Evolutionary conservation across 2,329 filamentous ascomycete species (phyloP).

Genomic region (Verticillium nubilum): DNA sequence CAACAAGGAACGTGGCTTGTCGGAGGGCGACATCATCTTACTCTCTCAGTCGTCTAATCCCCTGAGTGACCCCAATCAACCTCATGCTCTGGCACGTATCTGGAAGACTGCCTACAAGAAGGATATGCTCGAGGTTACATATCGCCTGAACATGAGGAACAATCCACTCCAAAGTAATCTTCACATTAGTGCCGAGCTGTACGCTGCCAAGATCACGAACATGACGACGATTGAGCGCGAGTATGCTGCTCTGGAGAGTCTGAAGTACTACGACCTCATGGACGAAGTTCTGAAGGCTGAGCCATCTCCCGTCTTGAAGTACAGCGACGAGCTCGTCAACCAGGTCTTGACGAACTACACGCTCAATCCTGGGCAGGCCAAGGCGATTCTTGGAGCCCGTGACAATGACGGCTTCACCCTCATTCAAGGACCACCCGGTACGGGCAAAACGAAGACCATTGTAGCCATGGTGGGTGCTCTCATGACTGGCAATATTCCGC

Average conservation of each 20-base stretch:
- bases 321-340: conserved; percentile 66
- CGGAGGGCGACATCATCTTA: conserved; percentile 84
- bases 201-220: conserved; percentile 80
- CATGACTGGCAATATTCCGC: conserved; percentile 53
- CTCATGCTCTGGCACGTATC: conserved; percentile 83
- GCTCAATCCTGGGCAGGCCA: conserved; percentile 83
- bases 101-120: conserved; percentile 77
- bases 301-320: conserved; percentile 81
- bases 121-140: conserved; percentile 76
- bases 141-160: conserved; percentile 67
- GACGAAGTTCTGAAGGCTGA: conserved; percentile 86
- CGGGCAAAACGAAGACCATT: conserved; percentile 98
- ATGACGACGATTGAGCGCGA: conserved; percentile 94
- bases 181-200: conserved; percentile 62
- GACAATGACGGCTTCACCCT: conserved; percentile 97
- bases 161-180: conserved; percentile 59
- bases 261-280: conserved; percentile 95
- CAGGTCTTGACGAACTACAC: conserved; percentile 70
- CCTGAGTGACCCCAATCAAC: conserved; percentile 56
- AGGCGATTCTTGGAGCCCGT: conserved; percentile 83
- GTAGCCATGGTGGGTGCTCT: conserved; percentile 91
- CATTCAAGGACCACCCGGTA: conserved; percentile 92
- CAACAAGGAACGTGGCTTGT: conserved; percentile 65
- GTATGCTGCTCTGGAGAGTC: conserved; percentile 81
- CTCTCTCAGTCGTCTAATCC: conserved; percentile 72